Conservation (phyloP, 78 protist genomes). For the Polysphondylium violaceum region DNA sequence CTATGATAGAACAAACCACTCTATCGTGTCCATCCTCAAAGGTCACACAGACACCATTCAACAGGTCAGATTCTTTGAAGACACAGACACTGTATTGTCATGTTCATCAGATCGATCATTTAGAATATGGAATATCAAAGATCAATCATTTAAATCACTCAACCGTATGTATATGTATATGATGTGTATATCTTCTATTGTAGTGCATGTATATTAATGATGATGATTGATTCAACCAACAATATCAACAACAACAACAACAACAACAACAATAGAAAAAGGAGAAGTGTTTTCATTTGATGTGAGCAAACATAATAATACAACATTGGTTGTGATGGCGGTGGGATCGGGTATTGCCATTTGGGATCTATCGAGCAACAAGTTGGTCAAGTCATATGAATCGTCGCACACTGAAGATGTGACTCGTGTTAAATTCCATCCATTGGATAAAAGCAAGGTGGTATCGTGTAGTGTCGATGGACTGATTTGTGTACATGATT, state of each 20-base stretch:
- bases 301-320: conserved; percentile 22
- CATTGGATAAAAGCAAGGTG: conserved; percentile 15
- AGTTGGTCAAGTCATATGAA: conserved; percentile 1
- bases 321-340: conserved; percentile 33
- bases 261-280: conserved; percentile 5
- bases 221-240: not conserved
- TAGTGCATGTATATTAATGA: not conserved
- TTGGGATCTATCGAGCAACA: conserved; percentile 9
- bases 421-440: conserved; percentile 63
- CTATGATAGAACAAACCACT: conserved; percentile 27
- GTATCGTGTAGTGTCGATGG: conserved; percentile 65
- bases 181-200: not conserved
- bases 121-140: conserved; percentile 30
- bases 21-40: conserved; percentile 1
- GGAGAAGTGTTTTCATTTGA: conserved; percentile 44
- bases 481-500: conserved; percentile 39
- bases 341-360: conserved; percentile 1
- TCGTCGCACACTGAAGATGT: conserved; percentile 60
- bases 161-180: conserved; percentile 26
- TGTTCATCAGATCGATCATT: conserved; percentile 62
- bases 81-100: conserved; percentile 12
- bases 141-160: not conserved
- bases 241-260: no score
- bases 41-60: conserved; percentile 60
- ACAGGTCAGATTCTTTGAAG: conserved; percentile 3